Conservation (phyloP, 2,329 filamentous ascomycete species). For the Chaetothyriales sp. region DNA sequence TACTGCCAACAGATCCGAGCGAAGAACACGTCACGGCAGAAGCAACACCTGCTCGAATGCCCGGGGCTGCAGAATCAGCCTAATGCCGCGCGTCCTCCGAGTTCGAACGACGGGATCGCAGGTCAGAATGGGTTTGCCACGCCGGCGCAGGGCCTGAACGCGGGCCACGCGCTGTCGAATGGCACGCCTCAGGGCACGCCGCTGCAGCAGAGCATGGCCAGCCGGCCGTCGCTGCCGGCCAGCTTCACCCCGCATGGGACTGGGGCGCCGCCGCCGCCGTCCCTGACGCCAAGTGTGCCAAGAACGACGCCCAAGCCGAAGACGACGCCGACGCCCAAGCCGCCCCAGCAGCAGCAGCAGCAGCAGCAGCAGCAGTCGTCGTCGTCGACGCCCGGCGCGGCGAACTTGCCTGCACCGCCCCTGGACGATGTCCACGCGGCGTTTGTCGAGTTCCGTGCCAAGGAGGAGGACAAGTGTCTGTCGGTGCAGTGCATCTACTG, state of each 20-base stretch:
- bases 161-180: constrained; percentile 29
- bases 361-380: constrained; percentile 1
- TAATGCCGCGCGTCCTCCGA: constrained; percentile 28
- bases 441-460: constrained; percentile 26
- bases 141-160: constrained; percentile 17
- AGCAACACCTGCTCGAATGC: constrained; percentile 37
- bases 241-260: constrained; percentile 11
- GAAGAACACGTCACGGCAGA: constrained; percentile 39
- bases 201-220: constrained; percentile 25
- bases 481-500: constrained; percentile 37
- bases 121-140: constrained; percentile 30
- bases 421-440: constrained; percentile 35
- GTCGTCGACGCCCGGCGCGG: constrained; percentile 13
- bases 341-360: constrained; percentile 10
- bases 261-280: neutral
- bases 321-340: constrained; percentile 11
- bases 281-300: neutral
- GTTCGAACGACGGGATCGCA: constrained; percentile 26
- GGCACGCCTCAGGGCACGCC: constrained; percentile 28
- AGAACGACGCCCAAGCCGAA: constrained; percentile 8
- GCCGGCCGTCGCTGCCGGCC: constrained; percentile 26
- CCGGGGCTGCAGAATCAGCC: constrained; percentile 33
- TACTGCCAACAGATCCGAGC: constrained; percentile 38
- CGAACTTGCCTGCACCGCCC: constrained; percentile 31
- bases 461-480: constrained; percentile 26